A percentile compares a stretch with the other conserved stretches of the same genome.
Conservation (phyloP, 1,284 basidiomycete species). For the Grifola frondosa region DNA sequence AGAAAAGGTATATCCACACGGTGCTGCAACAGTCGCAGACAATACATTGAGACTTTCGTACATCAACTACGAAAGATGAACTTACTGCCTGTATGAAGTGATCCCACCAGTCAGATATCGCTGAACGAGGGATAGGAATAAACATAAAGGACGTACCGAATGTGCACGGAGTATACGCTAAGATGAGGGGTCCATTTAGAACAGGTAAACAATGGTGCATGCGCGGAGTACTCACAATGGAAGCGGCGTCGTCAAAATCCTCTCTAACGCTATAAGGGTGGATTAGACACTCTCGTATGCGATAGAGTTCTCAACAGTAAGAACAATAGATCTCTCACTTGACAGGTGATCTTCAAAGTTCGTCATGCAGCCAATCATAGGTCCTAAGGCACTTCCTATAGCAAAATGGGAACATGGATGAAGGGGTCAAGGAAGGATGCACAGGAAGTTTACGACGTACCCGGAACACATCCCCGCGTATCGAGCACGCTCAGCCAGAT, state of each 20-base stretch:
- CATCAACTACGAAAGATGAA: conserved; percentile 1
- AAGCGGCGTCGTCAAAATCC: conserved; percentile 60
- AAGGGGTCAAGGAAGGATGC: background rate
- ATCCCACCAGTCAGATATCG: no score
- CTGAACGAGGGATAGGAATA: background rate
- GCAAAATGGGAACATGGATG: background rate
- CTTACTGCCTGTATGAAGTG: conserved; percentile 33
- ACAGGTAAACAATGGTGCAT: no score
- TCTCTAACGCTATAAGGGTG: conserved; percentile 45
- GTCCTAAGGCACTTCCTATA: conserved; percentile 48
- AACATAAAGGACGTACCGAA: conserved; percentile 38
- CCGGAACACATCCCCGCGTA: conserved; percentile 51
- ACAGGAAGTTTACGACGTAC: no score
- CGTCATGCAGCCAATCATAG: conserved; percentile 48
- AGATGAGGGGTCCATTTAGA: conserved; percentile 2
- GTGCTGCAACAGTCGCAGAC: conserved; percentile 39
- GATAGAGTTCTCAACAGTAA: background rate
- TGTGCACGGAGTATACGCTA: conserved; percentile 63
- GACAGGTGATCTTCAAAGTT: conserved; percentile 55
- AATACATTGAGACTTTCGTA: conserved; percentile 1
- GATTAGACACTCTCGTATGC: background rate
- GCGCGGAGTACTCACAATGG: conserved; percentile 68
- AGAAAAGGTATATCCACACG: conserved; percentile 68
- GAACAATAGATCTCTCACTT: conserved; percentile 34
- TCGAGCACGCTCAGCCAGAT: conserved; percentile 60